These are phyloP conservation scores for Yamadazyma siamensis DNA, from an alignment of 1,139 yeast species.

Conservation along the genomic window DNA sequence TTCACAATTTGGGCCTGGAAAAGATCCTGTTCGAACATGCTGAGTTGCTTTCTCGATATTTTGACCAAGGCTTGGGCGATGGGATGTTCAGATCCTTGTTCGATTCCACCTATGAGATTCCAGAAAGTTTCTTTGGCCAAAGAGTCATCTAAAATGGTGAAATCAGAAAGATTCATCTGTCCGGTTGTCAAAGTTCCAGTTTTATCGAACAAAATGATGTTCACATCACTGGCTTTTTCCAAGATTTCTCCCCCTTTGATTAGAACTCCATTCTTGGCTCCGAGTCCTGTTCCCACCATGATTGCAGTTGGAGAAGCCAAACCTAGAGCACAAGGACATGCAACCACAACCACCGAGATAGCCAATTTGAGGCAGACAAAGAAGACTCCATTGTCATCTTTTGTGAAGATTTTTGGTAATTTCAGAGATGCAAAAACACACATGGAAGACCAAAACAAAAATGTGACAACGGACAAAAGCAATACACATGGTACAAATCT, in stretches of 20 bases:
- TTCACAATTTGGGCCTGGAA: constrained; percentile 28
- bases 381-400: constrained; percentile 53
- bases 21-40: constrained; percentile 34
- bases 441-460: constrained; percentile 59
- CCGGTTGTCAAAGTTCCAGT: constrained; percentile 96
- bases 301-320: constrained; percentile 97
- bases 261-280: constrained; percentile 84
- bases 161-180: constrained; percentile 51
- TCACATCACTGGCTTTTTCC: constrained; percentile 66
- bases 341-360: constrained; percentile 93
- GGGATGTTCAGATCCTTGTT: constrained; percentile 82
- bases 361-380: constrained; percentile 75
- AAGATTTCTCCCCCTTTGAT: constrained; percentile 92
- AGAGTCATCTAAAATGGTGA: constrained; percentile 11
- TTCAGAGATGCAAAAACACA: constrained; percentile 29
- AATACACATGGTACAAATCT: constrained; percentile 81
- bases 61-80: constrained; percentile 66
- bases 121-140: constrained; percentile 39
- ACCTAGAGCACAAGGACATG: constrained; percentile 97
- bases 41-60: constrained; percentile 24
- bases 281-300: constrained; percentile 98
- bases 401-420: constrained; percentile 56
- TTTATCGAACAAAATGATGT: constrained; percentile 81
- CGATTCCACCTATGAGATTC: constrained; percentile 62
- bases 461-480: constrained; percentile 58